Conservation (phyloP, 1,139 yeast genomes). For the Saccharomyces hybrid region DNA sequence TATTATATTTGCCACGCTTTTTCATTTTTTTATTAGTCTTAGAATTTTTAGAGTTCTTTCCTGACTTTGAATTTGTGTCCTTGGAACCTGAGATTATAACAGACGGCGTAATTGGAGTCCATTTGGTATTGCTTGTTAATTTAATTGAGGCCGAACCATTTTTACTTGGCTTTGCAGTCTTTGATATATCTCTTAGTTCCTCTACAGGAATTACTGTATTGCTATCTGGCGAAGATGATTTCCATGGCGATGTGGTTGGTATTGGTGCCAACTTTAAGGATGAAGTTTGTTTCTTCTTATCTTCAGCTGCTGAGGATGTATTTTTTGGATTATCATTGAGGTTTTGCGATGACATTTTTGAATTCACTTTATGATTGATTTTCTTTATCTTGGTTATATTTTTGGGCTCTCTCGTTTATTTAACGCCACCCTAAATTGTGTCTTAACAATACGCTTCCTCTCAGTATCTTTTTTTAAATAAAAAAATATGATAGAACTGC, state of each 20-base stretch:
- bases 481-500: neutral
- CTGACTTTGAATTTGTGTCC: conserved; percentile 1
- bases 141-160: conserved; percentile 34
- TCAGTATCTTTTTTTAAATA: neutral
- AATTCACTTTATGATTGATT: neutral
- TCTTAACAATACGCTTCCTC: neutral
- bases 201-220: conserved; percentile 30
- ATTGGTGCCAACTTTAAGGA: conserved; percentile 70
- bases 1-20: conserved; percentile 7
- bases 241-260: conserved; percentile 69
- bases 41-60: conserved; percentile 7
- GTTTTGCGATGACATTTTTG: neutral
- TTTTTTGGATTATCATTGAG: neutral
- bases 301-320: conserved; percentile 2
- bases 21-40: conserved; percentile 10
- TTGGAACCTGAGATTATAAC: conserved; percentile 33
- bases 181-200: conserved; percentile 13
- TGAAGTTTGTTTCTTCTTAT: conserved; percentile 16
- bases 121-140: conserved; percentile 66
- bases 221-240: conserved; percentile 30
- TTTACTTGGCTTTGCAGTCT: conserved; percentile 14
- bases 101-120: conserved; percentile 80
- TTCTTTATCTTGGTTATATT: neutral
- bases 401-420: neutral
- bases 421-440: neutral